phyloP scores from a whole-genome alignment of 805 yeast genomes.

The Sungouiozyma intestinalis region DNA sequence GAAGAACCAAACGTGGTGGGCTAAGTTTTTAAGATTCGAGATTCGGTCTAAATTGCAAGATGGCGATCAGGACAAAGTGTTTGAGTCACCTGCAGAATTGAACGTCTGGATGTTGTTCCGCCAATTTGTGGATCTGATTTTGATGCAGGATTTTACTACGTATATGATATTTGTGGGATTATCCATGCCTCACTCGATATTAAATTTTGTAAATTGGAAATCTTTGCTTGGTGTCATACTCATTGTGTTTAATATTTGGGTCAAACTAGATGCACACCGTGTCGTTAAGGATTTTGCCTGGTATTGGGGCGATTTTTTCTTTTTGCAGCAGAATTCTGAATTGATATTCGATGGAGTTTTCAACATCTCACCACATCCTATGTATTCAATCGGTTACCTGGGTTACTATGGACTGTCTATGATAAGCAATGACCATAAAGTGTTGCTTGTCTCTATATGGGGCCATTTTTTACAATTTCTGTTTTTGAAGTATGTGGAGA shows the following conservation, averaged over 20 bases:
- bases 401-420: conserved; percentile 81
- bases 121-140: conserved; percentile 66
- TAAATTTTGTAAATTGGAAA: conserved; percentile 39
- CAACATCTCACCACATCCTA: conserved; percentile 85
- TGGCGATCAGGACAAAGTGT: conserved; percentile 22
- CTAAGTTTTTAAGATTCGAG: conserved; percentile 37
- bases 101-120: conserved; percentile 77
- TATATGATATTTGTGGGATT: conserved; percentile 53
- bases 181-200: conserved; percentile 34
- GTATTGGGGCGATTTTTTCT: conserved; percentile 94
- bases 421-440: conserved; percentile 62
- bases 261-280: conserved; percentile 76
- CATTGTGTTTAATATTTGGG: conserved; percentile 71
- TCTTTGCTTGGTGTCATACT: conserved; percentile 48
- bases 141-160: conserved; percentile 76
- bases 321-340: conserved; percentile 55
- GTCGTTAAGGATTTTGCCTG: conserved; percentile 86
- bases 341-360: conserved; percentile 81
- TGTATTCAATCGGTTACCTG: conserved; percentile 82
- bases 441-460: conserved; percentile 54
- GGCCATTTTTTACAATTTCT: conserved; percentile 74
- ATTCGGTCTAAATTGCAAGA: conserved; percentile 25
- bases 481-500: conserved; percentile 65
- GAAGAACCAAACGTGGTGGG: conserved; percentile 23
- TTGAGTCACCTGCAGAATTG: conserved; percentile 55